Base-by-base conservation (phyloP, 371 early-diverging fungal genomes). In the Rhizopus stolonifer region DNA sequence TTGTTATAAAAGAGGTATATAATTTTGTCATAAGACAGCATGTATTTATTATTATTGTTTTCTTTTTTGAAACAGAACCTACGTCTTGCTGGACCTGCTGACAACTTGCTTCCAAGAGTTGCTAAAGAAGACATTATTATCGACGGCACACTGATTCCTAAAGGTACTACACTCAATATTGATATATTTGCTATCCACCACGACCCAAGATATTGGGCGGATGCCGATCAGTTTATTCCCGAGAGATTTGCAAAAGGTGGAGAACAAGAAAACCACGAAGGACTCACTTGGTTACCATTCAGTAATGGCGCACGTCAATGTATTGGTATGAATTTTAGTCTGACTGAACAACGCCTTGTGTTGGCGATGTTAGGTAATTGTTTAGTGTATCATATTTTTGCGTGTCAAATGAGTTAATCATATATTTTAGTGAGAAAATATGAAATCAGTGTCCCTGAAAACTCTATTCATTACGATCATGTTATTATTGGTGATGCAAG, bases 281-380 rank as follows among this genome's bases (percentile, higher is more conserved):
- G 65, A 13, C 47, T 56, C 17, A 60, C 71, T 6, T 83, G 72
- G 72, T 39, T 77, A 10, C 81, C 84, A 21, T 83, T 83, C 49
- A 66, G 75, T 49, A 60, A 66, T 26, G 84, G 83, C 7, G 43
- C 68, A 3, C 71, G 83, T 33, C 70, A 78, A 54, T 84, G 86
- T 42, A 65, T 82, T 38, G 86, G 82, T 24, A 70, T 76, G 68
- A 74, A 81, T 36, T 84, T 85, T 49, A 74, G 80, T 2, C 58
- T 84, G 47, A 55, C 73, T 8, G 79, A 80, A 25, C 83, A 81
- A 61, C 69, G 79, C n/a, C 61, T 82, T 7, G 22, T 80, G 2
- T 60, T 82, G n/a, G 52, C 76, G 4, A 70, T 80, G 74, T 44
- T 84, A 3, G 48, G 69, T 72, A 56, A 69, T 66, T 66, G n/a